Conservation (phyloP, 441 rosid genomes). For the Gossypium gossypioides region DNA sequence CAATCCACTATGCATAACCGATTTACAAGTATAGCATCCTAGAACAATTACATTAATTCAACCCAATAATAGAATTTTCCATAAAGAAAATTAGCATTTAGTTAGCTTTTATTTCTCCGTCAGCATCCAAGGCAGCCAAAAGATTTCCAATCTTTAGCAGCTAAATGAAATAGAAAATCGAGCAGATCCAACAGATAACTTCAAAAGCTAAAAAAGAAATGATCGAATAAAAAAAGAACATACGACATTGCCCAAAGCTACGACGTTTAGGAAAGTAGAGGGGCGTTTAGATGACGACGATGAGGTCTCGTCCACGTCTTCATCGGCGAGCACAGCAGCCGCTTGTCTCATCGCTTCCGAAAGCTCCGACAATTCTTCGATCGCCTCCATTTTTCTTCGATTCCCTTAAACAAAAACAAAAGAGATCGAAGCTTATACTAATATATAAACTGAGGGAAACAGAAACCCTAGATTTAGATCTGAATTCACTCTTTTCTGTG, state of each 20-base stretch:
- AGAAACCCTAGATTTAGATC: conserved; percentile 7
- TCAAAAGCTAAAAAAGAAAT: background rate
- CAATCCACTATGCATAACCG: background rate
- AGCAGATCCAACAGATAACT: conserved; percentile 23
- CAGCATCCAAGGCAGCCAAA: background rate
- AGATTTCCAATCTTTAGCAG: background rate
- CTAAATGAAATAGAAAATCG: conserved; percentile 1
- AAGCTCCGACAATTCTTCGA: conserved; percentile 71
- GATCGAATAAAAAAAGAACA: conserved; percentile 21
- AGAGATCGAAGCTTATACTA: conserved; percentile 9
- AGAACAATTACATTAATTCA: background rate
- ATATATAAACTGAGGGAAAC: background rate
- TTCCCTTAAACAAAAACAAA: background rate
- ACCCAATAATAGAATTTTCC: background rate
- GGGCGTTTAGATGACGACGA: conserved; percentile 48
- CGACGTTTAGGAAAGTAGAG: conserved; percentile 70
- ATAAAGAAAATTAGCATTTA: background rate
- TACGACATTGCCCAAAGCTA: conserved; percentile 88
- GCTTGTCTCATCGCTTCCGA: conserved; percentile 81
- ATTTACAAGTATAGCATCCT: background rate
- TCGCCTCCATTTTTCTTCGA: conserved; percentile 65
- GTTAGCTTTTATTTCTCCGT: background rate
- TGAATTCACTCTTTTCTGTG: background rate
- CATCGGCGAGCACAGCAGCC: conserved; percentile 70
- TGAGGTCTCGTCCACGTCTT: conserved; percentile 65